Conservation (phyloP, 1,284 basidiomycete species). For the Pseudozyma thailandica region DNA sequence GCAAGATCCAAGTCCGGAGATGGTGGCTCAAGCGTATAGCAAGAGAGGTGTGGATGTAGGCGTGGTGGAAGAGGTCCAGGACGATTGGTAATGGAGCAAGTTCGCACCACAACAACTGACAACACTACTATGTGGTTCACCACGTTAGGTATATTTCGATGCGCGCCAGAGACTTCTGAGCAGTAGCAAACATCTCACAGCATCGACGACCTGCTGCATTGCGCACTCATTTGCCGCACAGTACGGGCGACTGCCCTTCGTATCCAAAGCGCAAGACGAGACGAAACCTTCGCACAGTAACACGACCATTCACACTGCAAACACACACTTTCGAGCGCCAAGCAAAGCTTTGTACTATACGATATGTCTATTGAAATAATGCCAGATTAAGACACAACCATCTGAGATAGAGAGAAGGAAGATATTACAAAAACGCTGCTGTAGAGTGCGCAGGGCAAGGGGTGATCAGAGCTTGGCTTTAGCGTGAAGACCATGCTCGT, state of each 20-base stretch:
- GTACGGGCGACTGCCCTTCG: too few relatives aligned
- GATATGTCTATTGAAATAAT: slow-evolving; percentile 21
- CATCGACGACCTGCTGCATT: too few relatives aligned
- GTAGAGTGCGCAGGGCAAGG: slow-evolving; percentile 5
- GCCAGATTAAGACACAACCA: slow-evolving; percentile 6
- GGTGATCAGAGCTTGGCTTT: slow-evolving; percentile 43
- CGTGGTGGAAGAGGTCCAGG: not conserved
- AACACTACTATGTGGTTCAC: too few relatives aligned
- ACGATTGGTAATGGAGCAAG: slow-evolving; percentile 25
- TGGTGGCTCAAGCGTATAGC: slow-evolving; percentile 20
- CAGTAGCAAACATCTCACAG: too few relatives aligned
- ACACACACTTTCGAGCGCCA: too few relatives aligned
- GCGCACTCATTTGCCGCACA: too few relatives aligned
- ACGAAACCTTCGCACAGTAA: too few relatives aligned
- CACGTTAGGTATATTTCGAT: too few relatives aligned
- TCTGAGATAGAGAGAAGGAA: not conserved
- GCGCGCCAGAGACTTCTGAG: too few relatives aligned
- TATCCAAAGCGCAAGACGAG: too few relatives aligned
- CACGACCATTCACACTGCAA: too few relatives aligned
- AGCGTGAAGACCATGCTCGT: slow-evolving; percentile 4
- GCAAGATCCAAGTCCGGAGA: slow-evolving; percentile 36
- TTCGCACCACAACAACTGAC: too few relatives aligned
- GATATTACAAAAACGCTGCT: not conserved
- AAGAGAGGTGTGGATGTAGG: slow-evolving; percentile 18
- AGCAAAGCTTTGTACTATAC: slow-evolving; percentile 8